A percentile compares a stretch with the other conserved stretches of the same genome.
Evolutionary conservation across 2,329 filamentous ascomycete genomes (phyloP).

Genomic region (Fusarium sp.): DNA sequence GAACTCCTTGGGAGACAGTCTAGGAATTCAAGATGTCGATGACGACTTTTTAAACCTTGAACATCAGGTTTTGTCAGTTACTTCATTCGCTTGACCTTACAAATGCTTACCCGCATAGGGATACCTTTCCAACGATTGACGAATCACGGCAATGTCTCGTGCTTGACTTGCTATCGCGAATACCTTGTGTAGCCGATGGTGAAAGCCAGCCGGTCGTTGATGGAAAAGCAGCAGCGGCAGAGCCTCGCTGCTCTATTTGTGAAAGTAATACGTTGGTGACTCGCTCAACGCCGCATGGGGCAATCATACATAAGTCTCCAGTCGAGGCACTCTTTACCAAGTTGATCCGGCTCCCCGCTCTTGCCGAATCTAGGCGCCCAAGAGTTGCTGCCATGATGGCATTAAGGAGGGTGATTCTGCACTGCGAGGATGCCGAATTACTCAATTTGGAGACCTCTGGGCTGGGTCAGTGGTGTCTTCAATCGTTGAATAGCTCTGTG

Average conservation of each 20-base stretch:
- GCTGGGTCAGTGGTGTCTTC: constrained; percentile 83
- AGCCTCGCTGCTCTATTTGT: constrained; percentile 43
- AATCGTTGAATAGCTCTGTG: constrained; percentile 83
- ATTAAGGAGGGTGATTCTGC: constrained; percentile 75
- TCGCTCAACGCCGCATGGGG: constrained; percentile 5
- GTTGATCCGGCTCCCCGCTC: constrained; percentile 57
- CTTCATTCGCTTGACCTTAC: not conserved
- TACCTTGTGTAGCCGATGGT: constrained; percentile 49
- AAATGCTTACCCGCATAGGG: constrained; percentile 45
- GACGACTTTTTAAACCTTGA: constrained; percentile 47
- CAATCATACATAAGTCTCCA: constrained; percentile 46
- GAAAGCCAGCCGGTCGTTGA: not conserved
- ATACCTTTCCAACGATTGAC: constrained; percentile 57
- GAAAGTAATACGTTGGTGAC: constrained; percentile 23
- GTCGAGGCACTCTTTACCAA: constrained; percentile 59
- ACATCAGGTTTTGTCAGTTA: constrained; percentile 60
- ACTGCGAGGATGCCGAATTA: constrained; percentile 68
- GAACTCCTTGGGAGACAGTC: constrained; percentile 43
- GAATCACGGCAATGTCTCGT: constrained; percentile 63
- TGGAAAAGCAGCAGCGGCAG: not conserved
- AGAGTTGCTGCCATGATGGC: constrained; percentile 78
- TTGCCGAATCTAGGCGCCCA: constrained; percentile 66
- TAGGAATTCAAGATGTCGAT: constrained; percentile 42
- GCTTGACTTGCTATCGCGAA: constrained; percentile 65
- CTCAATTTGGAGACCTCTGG: constrained; percentile 75